Conservation (phyloP, 202 grass and related monocot species). For the Elaeis oleifera region DNA sequence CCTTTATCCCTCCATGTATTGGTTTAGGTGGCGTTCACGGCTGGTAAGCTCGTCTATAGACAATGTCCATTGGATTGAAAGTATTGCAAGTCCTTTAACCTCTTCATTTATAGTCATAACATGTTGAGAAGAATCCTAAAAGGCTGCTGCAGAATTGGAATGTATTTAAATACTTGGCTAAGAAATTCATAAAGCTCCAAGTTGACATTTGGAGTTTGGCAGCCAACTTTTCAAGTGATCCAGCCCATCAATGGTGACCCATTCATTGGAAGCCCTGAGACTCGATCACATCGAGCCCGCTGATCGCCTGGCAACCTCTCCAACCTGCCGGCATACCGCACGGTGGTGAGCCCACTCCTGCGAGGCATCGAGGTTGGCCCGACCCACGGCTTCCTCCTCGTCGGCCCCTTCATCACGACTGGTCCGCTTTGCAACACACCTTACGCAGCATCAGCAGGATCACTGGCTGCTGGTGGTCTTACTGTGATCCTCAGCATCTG, state of each 20-base stretch:
- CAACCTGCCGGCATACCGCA: conserved; percentile 91
- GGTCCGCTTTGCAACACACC: conserved; percentile 87
- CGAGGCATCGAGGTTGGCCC: conserved; percentile 81
- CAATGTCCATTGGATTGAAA: no score
- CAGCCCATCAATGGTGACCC: conserved; percentile 96
- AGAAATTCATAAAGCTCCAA: no score
- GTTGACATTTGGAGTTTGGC: background rate
- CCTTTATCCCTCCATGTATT: no score
- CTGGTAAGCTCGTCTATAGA: no score
- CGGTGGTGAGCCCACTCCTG: conserved; percentile 80
- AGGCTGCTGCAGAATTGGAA: no score
- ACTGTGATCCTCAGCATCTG: conserved; percentile 83
- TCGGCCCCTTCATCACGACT: conserved; percentile 67
- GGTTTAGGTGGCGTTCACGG: no score
- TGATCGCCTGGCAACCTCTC: conserved; percentile 89
- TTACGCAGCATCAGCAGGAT: conserved; percentile 53
- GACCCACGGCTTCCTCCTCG: conserved; percentile 81
- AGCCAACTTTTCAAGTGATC: conserved; percentile 82
- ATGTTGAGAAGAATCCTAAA: no score
- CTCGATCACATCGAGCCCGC: conserved; percentile 68
- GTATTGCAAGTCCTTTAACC: no score
- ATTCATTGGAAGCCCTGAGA: conserved; percentile 88
- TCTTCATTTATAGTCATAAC: no score
- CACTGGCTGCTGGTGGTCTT: conserved; percentile 58
- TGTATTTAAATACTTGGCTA: no score